A percentile compares a stretch with the other conserved stretches of the same genome.
Evolutionary conservation across 129 eudicot genomes (phyloP).

Genomic region (Helichrysum umbraculigerum): DNA sequence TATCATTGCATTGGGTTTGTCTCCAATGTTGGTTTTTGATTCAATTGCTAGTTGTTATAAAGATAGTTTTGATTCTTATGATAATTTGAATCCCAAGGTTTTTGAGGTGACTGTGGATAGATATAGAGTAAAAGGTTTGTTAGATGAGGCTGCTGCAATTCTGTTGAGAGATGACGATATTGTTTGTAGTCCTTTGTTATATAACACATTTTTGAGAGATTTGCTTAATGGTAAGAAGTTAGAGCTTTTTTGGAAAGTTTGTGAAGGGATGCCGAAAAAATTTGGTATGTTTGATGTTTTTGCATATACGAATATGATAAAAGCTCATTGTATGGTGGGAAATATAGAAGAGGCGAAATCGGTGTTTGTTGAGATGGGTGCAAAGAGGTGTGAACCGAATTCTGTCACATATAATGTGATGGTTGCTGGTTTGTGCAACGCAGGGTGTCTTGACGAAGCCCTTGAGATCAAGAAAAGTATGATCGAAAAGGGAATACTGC

Average conservation of each 20-base stretch:
- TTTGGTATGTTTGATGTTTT: conserved; percentile 31
- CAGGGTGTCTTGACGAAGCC: conserved; percentile 34
- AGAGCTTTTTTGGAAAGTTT: conserved; percentile 35
- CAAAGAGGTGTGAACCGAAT: conserved; percentile 33
- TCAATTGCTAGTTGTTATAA: conserved; percentile 23
- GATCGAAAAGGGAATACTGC: conserved; percentile 30
- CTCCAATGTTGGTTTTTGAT: conserved; percentile 7
- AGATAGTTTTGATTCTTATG: background rate
- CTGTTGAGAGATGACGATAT: conserved; percentile 19
- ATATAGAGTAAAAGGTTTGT: conserved; percentile 32
- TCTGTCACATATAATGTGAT: conserved; percentile 31
- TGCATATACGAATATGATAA: conserved; percentile 32
- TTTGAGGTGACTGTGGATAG: conserved; percentile 36
- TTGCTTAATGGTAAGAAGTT: conserved; percentile 33
- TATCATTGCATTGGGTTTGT: conserved; percentile 11
- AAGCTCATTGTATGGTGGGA: conserved; percentile 43
- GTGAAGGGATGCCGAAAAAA: conserved; percentile 21
- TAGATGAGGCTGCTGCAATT: conserved; percentile 36
- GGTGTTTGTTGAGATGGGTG: conserved; percentile 36
- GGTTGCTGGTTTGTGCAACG: conserved; percentile 35
- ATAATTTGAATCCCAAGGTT: conserved; percentile 31
- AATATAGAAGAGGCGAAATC: conserved; percentile 27
- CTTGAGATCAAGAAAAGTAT: conserved; percentile 33
- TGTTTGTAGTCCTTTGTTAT: conserved; percentile 16
- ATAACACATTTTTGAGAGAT: conserved; percentile 30